phyloP scores from a whole-genome alignment of 768 basidiomycete genomes.

The Boletus barrowsii region DNA sequence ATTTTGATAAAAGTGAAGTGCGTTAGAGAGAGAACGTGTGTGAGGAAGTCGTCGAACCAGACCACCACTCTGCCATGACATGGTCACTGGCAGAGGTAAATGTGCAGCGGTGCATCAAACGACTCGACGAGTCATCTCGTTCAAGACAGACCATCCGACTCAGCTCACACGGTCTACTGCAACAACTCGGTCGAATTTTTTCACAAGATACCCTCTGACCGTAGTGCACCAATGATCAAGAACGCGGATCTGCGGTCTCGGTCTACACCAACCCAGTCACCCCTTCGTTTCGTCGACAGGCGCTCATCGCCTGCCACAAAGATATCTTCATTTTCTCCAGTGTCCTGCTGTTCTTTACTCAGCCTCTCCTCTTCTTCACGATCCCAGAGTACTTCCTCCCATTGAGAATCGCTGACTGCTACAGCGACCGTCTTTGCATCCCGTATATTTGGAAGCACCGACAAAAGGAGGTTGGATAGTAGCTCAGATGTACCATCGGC shows the following conservation, averaged over 20 bases:
- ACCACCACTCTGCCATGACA: conserved; percentile 24
- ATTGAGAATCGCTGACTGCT: conserved; percentile 71
- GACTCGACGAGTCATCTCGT: background rate
- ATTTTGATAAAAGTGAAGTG: conserved; percentile 77
- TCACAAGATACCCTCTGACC: conserved; percentile 66
- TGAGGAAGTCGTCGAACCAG: conserved; percentile 3
- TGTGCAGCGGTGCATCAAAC: background rate
- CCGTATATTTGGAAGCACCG: conserved; percentile 67
- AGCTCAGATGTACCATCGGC: conserved; percentile 71
- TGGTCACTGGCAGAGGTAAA: conserved; percentile 13
- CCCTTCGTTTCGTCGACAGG: conserved; percentile 43
- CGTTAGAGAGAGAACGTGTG: conserved; percentile 34
- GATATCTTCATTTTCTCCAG: conserved; percentile 39
- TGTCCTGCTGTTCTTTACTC: conserved; percentile 20
- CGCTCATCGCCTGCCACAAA: conserved; percentile 63
- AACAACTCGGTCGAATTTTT: background rate
- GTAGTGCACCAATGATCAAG: conserved; percentile 72
- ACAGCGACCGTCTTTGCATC: conserved; percentile 77
- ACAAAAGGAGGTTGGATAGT: conserved; percentile 69
- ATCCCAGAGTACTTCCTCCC: conserved; percentile 80
- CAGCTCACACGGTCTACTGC: background rate
- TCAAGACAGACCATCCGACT: background rate
- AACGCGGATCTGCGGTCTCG: conserved; percentile 78
- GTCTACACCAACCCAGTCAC: conserved; percentile 77
- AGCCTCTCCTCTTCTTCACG: conserved; percentile 57